phyloP scores from a whole-genome alignment of 2,329 filamentous ascomycete species.

The Grosmannia huntii region DNA sequence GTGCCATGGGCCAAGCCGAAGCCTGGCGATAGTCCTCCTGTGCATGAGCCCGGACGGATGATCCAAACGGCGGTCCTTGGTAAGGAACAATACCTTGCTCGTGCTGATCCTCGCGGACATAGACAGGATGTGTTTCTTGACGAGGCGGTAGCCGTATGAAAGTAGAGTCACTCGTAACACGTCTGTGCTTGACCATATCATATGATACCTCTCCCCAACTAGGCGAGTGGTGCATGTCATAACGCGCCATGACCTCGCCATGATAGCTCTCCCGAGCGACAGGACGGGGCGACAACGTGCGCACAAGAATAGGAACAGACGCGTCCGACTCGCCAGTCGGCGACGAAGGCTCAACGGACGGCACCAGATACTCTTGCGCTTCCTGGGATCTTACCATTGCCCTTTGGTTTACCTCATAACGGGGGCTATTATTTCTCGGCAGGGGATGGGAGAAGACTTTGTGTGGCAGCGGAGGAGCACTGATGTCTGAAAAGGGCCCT shows the following conservation, averaged over 20 bases:
- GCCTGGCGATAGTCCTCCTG: not conserved
- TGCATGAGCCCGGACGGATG: not conserved
- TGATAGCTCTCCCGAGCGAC: not conserved
- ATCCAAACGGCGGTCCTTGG: not conserved
- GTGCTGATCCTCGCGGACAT: not conserved
- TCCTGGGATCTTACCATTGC: constrained; percentile 8
- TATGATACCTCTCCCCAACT: not conserved
- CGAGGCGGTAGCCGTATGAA: not conserved
- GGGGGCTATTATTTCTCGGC: not conserved
- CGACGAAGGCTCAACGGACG: constrained; percentile 31
- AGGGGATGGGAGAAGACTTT: not conserved
- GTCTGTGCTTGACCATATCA: not conserved
- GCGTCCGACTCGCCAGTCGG: constrained; percentile 16
- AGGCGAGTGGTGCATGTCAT: not conserved
- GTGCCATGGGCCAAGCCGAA: not conserved
- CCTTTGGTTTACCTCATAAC: not conserved
- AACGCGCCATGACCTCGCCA: not conserved
- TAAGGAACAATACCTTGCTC: not conserved
- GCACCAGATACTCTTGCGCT: constrained; percentile 30
- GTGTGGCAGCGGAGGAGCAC: not conserved
- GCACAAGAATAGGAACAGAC: constrained; percentile 10
- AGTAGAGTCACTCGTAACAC: not conserved
- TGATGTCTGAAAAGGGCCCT: not conserved
- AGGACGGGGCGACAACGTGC: constrained; percentile 7
- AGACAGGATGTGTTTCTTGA: not conserved